phyloP scores from a whole-genome alignment of 495 filamentous ascomycete genomes.

The Trichoderma virens region DNA sequence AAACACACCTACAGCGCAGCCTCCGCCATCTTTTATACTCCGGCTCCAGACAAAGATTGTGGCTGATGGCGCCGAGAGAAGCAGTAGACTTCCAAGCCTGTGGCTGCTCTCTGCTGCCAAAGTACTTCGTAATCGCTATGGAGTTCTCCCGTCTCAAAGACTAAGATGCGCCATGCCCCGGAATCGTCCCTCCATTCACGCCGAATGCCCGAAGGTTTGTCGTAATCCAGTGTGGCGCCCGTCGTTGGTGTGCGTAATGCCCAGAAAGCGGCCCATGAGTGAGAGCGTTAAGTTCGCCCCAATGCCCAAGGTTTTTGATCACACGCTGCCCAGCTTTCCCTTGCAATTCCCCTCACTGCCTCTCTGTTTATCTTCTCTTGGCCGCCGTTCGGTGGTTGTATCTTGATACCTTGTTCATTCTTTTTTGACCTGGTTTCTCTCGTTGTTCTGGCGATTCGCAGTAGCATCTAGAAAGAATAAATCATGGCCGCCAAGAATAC shows the following conservation, averaged over 20 bases:
- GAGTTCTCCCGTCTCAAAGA: too few relatives aligned
- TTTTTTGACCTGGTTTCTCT: neutral
- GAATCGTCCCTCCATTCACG: neutral
- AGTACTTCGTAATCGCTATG: too few relatives aligned
- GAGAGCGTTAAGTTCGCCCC: neutral
- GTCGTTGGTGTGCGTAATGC: neutral
- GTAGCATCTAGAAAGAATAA: neutral
- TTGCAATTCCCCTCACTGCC: neutral
- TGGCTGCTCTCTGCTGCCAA: too few relatives aligned
- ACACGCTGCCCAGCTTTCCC: neutral
- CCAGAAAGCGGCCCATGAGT: neutral
- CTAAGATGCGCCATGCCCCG: neutral
- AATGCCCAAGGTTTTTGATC: neutral
- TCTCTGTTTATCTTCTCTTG: neutral
- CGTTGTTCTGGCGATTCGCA: neutral
- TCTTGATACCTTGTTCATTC: too few relatives aligned
- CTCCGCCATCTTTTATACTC: too few relatives aligned
- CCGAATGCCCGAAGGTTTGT: neutral
- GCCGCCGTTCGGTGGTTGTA: too few relatives aligned
- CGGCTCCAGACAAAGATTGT: too few relatives aligned
- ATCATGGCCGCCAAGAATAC: neutral
- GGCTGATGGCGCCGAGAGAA: too few relatives aligned
- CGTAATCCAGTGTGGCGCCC: neutral
- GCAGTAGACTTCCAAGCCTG: too few relatives aligned
- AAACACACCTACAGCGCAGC: neutral